Evolutionary conservation across 2,329 filamentous ascomycete species (phyloP), one percentile per base, ranked within the genome.

Genomic region (Chaetomium sp.): DNA sequence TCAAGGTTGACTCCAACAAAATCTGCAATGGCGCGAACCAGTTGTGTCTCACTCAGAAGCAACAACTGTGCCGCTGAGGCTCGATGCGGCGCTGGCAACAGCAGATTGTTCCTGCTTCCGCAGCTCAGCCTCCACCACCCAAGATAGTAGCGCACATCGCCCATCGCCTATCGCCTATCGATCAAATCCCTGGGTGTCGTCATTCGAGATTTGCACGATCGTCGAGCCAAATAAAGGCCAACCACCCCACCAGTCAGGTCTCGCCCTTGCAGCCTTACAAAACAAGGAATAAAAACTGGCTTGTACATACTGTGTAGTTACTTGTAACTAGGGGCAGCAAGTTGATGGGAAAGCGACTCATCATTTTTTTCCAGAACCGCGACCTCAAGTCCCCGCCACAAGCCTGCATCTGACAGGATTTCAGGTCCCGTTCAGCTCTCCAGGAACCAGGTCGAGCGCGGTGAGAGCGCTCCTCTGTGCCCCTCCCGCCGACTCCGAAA

Each of bases 111-210:
- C 53, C 33, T 47, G 29, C 42, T 62, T 62, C 23, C 54, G 54
- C 31, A 60, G 57, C 62, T 51, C 35, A 57, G 57, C 57, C 62
- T 60, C 57, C 35, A 19, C 42, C 57, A 57, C n/a, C n/a, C n/a
- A 57, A 27, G 45, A 16, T 38, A 38, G 35, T 2, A 38, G 35
- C 35, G 13, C 35, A 38, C 35, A 38, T n/a, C 16, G 38, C 29
- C 23, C 45, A 50, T 7, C 55, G 25, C 35, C 25, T 13, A 27
- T 57, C 47, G 31, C 25, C 55, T 19, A 35, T 21, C 45, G 49
- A n/a, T 42, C n/a, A n/a, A 42, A 60, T 60, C 57, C 8, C 57
- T 23, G 42, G 31, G 60, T 64, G 57, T 42, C 62, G 57, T 64
- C 62, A 64, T 59, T 51, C 29, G 45, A 23, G 57, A 53, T 64